Conservation (phyloP, 352 stramenopile genomes). For the Globisporangium heterothallicum region DNA sequence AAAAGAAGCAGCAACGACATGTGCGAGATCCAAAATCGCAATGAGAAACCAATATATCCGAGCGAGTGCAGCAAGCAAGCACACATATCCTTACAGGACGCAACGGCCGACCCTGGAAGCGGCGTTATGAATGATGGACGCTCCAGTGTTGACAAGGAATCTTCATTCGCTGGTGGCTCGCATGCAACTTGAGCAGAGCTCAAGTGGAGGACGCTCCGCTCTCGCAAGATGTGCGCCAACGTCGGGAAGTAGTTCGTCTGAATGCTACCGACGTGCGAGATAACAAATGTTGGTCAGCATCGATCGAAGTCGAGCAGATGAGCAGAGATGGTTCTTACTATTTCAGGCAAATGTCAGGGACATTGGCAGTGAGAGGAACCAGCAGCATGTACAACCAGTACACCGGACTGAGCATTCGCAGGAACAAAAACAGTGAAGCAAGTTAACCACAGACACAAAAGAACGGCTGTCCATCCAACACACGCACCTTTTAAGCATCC, state of each 20-base stretch:
- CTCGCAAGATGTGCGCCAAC: slow-evolving; percentile 58
- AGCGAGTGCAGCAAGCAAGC: slow-evolving; percentile 6
- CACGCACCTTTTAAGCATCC: slow-evolving; percentile 45
- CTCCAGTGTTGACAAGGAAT: slow-evolving; percentile 6
- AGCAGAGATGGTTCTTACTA: slow-evolving; percentile 34
- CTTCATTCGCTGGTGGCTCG: slow-evolving; percentile 14
- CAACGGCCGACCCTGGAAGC: slow-evolving; percentile 16
- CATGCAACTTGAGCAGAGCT: slow-evolving; percentile 38
- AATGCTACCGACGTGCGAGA: slow-evolving; percentile 30
- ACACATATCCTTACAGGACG: slow-evolving; percentile 19
- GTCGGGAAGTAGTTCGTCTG: slow-evolving; percentile 63
- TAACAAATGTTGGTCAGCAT: no score
- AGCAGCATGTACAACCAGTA: slow-evolving; percentile 71
- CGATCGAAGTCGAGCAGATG: not conserved
- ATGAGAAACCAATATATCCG: slow-evolving; percentile 9
- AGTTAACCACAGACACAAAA: not conserved
- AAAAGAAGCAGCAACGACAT: slow-evolving; percentile 8
- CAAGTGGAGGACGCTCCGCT: slow-evolving; percentile 42
- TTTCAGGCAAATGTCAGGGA: slow-evolving; percentile 55
- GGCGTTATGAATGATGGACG: slow-evolving; percentile 10
- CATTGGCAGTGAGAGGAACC: slow-evolving; percentile 53
- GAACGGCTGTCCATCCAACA: not conserved
- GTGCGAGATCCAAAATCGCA: not conserved
- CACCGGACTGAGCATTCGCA: slow-evolving; percentile 39
- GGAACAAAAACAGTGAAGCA: slow-evolving; percentile 1